Evolutionary conservation across 371 early-diverging fungal species (phyloP), one percentile per base, ranked within the genome.

Genomic region (Actinomortierella wolfii): DNA sequence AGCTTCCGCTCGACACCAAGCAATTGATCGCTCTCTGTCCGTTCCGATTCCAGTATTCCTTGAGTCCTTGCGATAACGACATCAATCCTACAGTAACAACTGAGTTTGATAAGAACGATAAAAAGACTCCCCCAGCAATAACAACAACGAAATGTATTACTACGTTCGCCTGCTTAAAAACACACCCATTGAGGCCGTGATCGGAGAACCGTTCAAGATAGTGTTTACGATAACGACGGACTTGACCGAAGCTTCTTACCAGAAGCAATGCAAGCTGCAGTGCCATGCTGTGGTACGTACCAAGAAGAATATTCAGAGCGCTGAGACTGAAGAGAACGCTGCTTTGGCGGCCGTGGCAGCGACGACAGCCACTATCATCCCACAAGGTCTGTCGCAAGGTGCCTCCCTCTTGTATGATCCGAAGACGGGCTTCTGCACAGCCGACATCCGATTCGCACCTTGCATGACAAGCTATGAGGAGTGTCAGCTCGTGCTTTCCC

Each of bases 221-320:
- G 75, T 74, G 49, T 74, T 74, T 49, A 74, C 67, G 15, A 74
- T 74, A 57, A 74, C 75, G 20, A 74, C 75, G 11, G 75, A 74
- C 24, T 52, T 74, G n/a, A 74, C 68, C 2, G 75, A 74, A 64
- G 67, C 57, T 55, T 63, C 64, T 23, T 74, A 74, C 47, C 67
- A 74, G 20, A 51, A 55, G 2, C 68, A 67, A 7, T 74, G 75
- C 52, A 74, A 64, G 40, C 75, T 74, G 13, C 52, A 61, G 0
- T 74, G 75, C 41, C 75, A 74, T 21, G 57, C 75, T 34, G 75
- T 74, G 39, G 64, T 74, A 20, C 51, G 61, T 23, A 58, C 67
- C 11, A 60, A 60, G 8, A 64, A 64, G 1, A 63, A 67, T 1
- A 26, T 54, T 1, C 75, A 63, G 13, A 67, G 67, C 1, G 63